Evolutionary conservation across 2,329 filamentous ascomycete species (phyloP).

Genomic region (Cladobotryum mycophilum): DNA sequence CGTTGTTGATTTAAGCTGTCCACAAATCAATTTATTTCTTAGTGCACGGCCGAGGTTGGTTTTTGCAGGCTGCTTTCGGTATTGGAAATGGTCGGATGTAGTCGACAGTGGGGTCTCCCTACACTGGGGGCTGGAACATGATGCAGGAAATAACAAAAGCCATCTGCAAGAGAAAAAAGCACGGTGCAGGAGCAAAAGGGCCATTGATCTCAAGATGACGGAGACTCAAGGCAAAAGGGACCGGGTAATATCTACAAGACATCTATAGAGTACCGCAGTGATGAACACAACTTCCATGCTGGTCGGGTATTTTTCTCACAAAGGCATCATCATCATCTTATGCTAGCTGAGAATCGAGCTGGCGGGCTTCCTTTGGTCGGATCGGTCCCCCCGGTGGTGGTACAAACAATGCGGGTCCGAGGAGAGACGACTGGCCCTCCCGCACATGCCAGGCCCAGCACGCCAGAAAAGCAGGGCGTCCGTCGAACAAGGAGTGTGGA

Average conservation of each 20-base stretch:
- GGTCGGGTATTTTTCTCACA: no score
- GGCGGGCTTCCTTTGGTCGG: not conserved
- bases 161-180: not conserved
- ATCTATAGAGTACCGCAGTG: no score
- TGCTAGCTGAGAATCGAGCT: not conserved
- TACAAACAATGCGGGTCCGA: not conserved
- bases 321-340: no score
- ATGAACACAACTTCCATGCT: no score
- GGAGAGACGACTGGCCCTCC: not conserved
- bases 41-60: slow-evolving; percentile 3
- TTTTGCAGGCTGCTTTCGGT: slow-evolving; percentile 12
- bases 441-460: not conserved
- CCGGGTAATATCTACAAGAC: no score
- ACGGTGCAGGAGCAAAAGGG: not conserved
- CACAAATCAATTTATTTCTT: no score
- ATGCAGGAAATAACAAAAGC: no score
- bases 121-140: not conserved
- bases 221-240: no score
- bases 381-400: not conserved
- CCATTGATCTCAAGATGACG: no score
- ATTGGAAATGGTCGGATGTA: slow-evolving; percentile 26
- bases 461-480: not conserved
- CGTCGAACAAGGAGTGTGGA: not conserved
- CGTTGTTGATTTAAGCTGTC: no score
- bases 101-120: slow-evolving; percentile 23